Conservation (phyloP, 495 filamentous ascomycete genomes). For the Aspergillus steynii region DNA sequence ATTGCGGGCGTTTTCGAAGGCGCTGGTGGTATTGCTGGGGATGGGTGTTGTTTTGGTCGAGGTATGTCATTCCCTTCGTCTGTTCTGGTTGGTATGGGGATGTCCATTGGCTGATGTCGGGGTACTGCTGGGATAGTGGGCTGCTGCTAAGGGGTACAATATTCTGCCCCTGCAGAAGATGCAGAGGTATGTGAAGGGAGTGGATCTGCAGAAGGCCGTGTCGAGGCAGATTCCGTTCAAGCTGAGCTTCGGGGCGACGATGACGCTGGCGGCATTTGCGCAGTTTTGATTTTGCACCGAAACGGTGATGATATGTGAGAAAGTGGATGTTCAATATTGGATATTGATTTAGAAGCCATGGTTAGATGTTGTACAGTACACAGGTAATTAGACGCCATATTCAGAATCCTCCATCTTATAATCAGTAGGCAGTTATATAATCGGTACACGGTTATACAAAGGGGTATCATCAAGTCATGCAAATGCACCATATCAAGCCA, state of each 20-base stretch:
- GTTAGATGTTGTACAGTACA: background rate
- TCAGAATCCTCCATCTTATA: background rate
- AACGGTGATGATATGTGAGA: no score
- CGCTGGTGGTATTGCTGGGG: slow-evolving; percentile 70
- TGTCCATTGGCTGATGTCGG: slow-evolving; percentile 2
- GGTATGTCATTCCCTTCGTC: slow-evolving; percentile 45
- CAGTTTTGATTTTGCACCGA: slow-evolving; percentile 33
- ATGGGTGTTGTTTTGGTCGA: slow-evolving; percentile 69
- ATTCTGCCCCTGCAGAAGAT: slow-evolving; percentile 62
- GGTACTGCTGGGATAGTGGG: slow-evolving; percentile 48
- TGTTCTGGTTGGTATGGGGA: background rate
- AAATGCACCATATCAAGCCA: slow-evolving; percentile 24
- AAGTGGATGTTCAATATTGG: background rate
- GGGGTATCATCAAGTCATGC: slow-evolving; percentile 34
- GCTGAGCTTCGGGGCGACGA: slow-evolving; percentile 72
- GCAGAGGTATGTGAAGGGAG: slow-evolving; percentile 57
- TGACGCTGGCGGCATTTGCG: slow-evolving; percentile 75
- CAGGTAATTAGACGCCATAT: background rate
- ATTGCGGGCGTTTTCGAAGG: slow-evolving; percentile 72
- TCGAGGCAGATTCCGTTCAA: slow-evolving; percentile 74
- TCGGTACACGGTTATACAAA: slow-evolving; percentile 23
- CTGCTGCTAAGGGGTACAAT: slow-evolving; percentile 73
- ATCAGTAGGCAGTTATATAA: background rate
- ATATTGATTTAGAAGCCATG: background rate
- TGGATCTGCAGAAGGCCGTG: slow-evolving; percentile 60